Percentiles rank a stretch among this genome's conserved stretches.
Evolutionary conservation across 2,329 filamentous ascomycete species (phyloP).

Genomic region (Colletotrichum acutatum): DNA sequence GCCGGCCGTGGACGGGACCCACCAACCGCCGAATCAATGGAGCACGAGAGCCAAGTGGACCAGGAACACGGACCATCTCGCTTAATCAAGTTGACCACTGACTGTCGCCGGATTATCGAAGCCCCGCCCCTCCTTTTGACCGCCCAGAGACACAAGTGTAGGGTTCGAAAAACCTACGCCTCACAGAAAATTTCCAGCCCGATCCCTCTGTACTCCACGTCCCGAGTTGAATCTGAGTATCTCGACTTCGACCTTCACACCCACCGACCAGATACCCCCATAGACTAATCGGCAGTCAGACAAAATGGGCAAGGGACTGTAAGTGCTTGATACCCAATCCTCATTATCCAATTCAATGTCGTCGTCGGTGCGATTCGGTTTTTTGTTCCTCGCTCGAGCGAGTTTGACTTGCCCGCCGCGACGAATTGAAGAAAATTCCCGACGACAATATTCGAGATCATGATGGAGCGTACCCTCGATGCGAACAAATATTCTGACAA

Average conservation of each 20-base stretch:
- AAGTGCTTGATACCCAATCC: conserved; percentile 46
- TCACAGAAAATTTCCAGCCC: conserved; percentile 8
- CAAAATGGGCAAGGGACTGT: conserved; percentile 75
- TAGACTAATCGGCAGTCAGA: conserved; percentile 42
- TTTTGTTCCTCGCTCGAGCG: neutral
- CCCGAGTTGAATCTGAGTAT: conserved; percentile 8
- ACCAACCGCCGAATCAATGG: neutral
- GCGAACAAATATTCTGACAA: conserved; percentile 42
- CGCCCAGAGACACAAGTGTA: conserved; percentile 2
- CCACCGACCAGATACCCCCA: conserved; percentile 36
- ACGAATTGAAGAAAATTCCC: neutral
- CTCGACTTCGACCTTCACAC: conserved; percentile 29
- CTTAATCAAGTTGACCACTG: neutral
- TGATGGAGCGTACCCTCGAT: neutral
- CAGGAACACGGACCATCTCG: conserved; percentile 19
- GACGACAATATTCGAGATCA: neutral
- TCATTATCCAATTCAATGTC: neutral
- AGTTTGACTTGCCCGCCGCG: neutral
- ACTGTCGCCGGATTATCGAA: conserved; percentile 11
- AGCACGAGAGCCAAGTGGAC: neutral
- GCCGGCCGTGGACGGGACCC: neutral
- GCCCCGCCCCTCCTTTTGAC: conserved; percentile 6
- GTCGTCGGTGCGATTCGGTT: neutral
- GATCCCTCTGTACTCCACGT: conserved; percentile 16
- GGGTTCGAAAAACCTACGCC: conserved; percentile 30